A percentile compares a stretch with the other conserved stretches of the same genome.
Evolutionary conservation across 2,329 filamentous ascomycete genomes (phyloP).

Genomic region (Scopulariopsis brevicaulis): DNA sequence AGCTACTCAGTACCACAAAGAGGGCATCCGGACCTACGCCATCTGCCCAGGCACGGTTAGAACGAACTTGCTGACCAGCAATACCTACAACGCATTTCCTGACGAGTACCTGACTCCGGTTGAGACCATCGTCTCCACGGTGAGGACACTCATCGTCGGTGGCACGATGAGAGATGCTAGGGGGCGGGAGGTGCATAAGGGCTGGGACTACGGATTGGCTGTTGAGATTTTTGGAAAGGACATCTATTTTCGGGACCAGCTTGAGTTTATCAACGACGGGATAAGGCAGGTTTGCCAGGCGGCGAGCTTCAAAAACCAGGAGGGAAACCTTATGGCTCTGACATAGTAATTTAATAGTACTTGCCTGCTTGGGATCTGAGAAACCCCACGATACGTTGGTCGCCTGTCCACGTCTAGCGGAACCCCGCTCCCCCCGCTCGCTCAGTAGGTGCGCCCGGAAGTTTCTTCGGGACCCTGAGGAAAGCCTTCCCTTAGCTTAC

Average conservation of each 20-base stretch:
- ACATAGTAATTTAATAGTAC: too few relatives aligned
- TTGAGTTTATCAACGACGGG: conserved; percentile 13
- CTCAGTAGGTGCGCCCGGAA: too few relatives aligned
- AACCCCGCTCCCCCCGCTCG: too few relatives aligned
- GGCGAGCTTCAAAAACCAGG: conserved; percentile 9
- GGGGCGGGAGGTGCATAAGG: conserved; percentile 11
- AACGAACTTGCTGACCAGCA: conserved; percentile 16
- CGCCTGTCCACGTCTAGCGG: too few relatives aligned
- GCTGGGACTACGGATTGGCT: conserved; percentile 13
- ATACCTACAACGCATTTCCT: conserved; percentile 17
- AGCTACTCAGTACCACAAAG: conserved; percentile 12
- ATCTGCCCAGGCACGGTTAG: conserved; percentile 19
- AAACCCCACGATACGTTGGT: too few relatives aligned
- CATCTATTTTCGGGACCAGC: conserved; percentile 17
- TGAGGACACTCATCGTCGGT: conserved; percentile 14
- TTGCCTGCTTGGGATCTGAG: too few relatives aligned
- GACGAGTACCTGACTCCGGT: conserved; percentile 17
- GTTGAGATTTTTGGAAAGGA: conserved; percentile 18
- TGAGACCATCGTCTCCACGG: conserved; percentile 15
- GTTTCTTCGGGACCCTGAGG: too few relatives aligned
- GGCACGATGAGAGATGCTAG: conserved; percentile 12
- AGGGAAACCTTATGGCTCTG: too few relatives aligned
- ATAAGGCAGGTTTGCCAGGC: conserved; percentile 12
- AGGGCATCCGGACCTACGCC: conserved; percentile 18
- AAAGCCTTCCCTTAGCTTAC: too few relatives aligned